A percentile compares a stretch with the other conserved stretches of the same genome.
Conservation (phyloP, 2,329 filamentous ascomycete genomes). For the Dactylellina cionopaga region DNA sequence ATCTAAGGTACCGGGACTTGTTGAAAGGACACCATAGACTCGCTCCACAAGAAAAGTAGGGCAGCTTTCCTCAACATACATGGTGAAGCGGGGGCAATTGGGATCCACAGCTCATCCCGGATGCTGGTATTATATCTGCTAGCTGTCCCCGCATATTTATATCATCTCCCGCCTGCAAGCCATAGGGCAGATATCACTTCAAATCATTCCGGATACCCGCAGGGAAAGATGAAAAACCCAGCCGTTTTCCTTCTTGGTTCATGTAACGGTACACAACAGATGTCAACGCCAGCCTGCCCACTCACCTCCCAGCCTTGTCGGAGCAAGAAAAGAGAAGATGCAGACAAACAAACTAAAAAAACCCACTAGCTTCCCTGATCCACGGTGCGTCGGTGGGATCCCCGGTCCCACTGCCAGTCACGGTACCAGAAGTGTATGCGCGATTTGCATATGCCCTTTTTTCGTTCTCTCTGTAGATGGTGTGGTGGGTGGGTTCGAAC, state of each 20-base stretch:
- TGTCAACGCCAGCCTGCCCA: constrained; percentile 26
- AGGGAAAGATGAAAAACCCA: constrained; percentile 10
- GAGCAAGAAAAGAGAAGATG: constrained; percentile 1
- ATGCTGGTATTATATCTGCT: too few species aligned
- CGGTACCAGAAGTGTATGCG: constrained; percentile 52
- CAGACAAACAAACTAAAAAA: not conserved
- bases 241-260: not conserved
- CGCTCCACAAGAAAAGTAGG: too few species aligned
- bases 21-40: too few species aligned
- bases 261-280: constrained; percentile 51
- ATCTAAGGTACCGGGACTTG: not conserved
- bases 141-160: not conserved
- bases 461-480: not conserved
- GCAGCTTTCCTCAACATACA: too few species aligned
- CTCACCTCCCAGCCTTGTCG: not conserved
- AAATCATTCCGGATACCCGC: constrained; percentile 8
- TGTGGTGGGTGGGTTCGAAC: constrained; percentile 10
- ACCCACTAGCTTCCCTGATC: not conserved
- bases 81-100: too few species aligned
- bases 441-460: constrained; percentile 48
- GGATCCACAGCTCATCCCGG: too few species aligned
- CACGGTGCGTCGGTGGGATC: not conserved
- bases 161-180: constrained; percentile 21
- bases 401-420: constrained; percentile 19
- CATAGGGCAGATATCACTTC: constrained; percentile 22